Base-by-base conservation (phyloP, 805 yeast genomes). In the Starmera quercuum region DNA sequence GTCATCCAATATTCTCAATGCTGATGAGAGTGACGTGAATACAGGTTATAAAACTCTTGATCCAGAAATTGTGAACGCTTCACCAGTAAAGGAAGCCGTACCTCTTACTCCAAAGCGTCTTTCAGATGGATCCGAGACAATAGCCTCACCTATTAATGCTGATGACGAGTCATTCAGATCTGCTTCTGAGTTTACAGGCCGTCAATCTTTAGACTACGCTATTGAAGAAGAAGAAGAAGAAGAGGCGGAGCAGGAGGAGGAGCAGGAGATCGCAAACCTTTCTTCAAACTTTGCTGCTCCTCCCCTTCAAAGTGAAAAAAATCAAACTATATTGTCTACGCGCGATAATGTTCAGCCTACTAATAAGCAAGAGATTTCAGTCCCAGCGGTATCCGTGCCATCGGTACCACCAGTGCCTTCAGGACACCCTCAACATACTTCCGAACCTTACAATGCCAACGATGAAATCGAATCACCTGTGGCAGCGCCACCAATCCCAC, bases 391-490 rank as follows among this genome's bases (percentile, higher is more conserved):
- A 26, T 16, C 10, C 19, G 7, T n/a, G 25, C 15, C 7, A n/a
- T n/a, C n/a, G n/a, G n/a, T n/a, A 3, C 29, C 29, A 27, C 29
- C 29, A 26, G 16, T 14, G 7, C 19, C 29, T 16, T 9, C 29
- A 16, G 9, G 7, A 9, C n/a, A 19, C 3, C 14, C 20, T 27
- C 19, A 19, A 15, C 12, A 17, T 4, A 12, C 19, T 42, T 44
- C 13, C 51, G 48, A 15, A 40, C 26, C 42, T 3, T n/a, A n/a
- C n/a, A 48, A 41, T 16, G 35, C 29, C 16, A 20, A 22, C 11
- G 25, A 11, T n/a, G 33, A 29, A 9, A 22, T 9, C 21, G 48
- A 54, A 10, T 47, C 53, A 7, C 46, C 54, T 19, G 31, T 49
- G 15, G 46, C 47, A 18, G 33, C 31, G 13, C 28, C 24, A 20